Base-by-base conservation (phyloP, 2,329 filamentous ascomycete genomes). In the Pseudopithomyces chartarum region DNA sequence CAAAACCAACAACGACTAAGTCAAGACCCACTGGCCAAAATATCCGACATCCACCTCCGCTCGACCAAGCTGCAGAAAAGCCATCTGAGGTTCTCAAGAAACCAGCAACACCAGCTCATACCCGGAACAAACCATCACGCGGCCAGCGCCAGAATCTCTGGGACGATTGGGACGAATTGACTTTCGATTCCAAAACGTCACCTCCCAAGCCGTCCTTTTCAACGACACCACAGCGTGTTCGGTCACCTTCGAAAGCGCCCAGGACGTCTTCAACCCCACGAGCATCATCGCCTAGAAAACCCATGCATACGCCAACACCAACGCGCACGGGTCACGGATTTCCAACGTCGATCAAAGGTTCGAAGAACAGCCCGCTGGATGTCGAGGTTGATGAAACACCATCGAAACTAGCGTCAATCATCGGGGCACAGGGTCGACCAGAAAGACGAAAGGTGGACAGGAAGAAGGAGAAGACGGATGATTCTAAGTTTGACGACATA, bases 401-500 rank as follows among this genome's bases (percentile, higher is more conserved):
- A 15, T n/a, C 33, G 33, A 42, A 23, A 50, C 32, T 38, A 19
- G 23, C 44, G n/a, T 15, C 58, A 26, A 58, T 61, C 12, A 70
- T 62, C 29, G 64, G 67, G 20, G 58, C 66, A 6, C 60, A 64
- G 1, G 70, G 71, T 33, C 66, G 73, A 5, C 57, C 73, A 52
- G 62, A 69, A 32, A 72, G 73, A 59, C 61, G 73, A 50, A 69
- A 70, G 56, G 59, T 66, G 47, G 63, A 71, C 54, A 58, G 59
- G 42, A 63, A 68, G 5, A 63, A 69, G 15, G 61, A 65, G 12
- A 61, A 69, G 54, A 69, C 66, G 52, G 62, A 54, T 43, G 70
- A 67, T 43, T 55, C 55, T 23, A 61, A 61, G 36, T 44, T 71
- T n/a, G 73, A 76, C 46, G 74, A 77, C 53, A 78, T 81, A 54